Conservation (phyloP, 768 basidiomycete species). For the Gloeopeniophorella convolvens region DNA sequence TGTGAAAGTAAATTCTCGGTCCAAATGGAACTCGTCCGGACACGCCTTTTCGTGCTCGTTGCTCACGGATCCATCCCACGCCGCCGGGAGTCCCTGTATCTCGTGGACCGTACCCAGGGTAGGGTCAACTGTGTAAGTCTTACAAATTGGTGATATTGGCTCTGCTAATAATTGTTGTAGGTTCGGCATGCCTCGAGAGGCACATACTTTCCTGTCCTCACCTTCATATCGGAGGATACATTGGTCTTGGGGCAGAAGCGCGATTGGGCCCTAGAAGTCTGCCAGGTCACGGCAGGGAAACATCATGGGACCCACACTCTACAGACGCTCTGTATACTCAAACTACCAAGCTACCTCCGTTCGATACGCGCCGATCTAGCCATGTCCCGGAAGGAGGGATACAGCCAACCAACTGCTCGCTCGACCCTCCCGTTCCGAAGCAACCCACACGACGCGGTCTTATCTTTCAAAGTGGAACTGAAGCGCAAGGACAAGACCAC, state of each 20-base stretch:
- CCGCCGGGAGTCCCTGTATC: not conserved
- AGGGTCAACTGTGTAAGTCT: not conserved
- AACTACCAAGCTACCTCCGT: conserved; percentile 2
- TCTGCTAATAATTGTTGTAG: not conserved
- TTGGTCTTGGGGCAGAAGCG: conserved; percentile 1
- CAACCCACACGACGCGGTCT: conserved; percentile 1
- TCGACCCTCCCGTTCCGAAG: conserved; percentile 4
- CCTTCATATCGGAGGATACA: not conserved
- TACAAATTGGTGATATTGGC: not conserved
- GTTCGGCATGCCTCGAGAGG: not conserved
- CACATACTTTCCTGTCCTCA: not conserved
- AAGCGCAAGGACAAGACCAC: not conserved
- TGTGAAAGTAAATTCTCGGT: not conserved
- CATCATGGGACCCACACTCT: not conserved
- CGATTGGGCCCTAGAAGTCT: conserved; percentile 7
- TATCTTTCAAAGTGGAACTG: conserved; percentile 1
- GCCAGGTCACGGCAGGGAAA: not conserved
- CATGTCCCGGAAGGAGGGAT: too few relatives aligned
- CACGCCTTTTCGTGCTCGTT: conserved; percentile 8
- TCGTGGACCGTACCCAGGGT: conserved; percentile 1
- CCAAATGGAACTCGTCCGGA: conserved; percentile 1
- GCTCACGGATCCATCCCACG: conserved; percentile 4
- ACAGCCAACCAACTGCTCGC: too few relatives aligned
- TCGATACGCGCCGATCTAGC: not conserved
- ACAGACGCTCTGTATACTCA: conserved; percentile 1